Conservation (phyloP, 1,139 yeast species). For the Kurtzmaniella quercitrusa region DNA sequence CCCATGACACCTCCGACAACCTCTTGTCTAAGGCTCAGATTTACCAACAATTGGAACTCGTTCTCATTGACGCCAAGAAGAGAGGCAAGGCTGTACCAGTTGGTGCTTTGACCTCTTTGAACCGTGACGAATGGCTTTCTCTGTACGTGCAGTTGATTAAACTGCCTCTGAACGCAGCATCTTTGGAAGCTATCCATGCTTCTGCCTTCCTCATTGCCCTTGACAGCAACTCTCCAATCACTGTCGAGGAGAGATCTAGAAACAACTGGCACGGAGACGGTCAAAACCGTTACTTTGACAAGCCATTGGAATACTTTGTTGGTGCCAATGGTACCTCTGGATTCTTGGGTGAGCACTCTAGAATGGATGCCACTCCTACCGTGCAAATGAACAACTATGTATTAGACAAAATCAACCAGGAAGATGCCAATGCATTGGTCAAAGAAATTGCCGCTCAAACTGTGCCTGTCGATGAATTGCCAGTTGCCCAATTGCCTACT, state of each 20-base stretch:
- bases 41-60: slow-evolving; percentile 58
- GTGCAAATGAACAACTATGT: slow-evolving; percentile 81
- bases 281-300: slow-evolving; percentile 84
- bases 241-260: slow-evolving; percentile 81
- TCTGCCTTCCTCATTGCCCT: slow-evolving; percentile 79
- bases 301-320: slow-evolving; percentile 83
- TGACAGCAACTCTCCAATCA: slow-evolving; percentile 69
- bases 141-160: slow-evolving; percentile 56
- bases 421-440: slow-evolving; percentile 30
- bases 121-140: slow-evolving; percentile 78
- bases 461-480: slow-evolving; percentile 15
- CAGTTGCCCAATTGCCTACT: slow-evolving; percentile 19
- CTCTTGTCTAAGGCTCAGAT: slow-evolving; percentile 59
- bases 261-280: slow-evolving; percentile 96
- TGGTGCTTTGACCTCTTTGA: slow-evolving; percentile 78
- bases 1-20: slow-evolving; percentile 52
- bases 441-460: slow-evolving; percentile 23
- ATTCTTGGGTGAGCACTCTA: slow-evolving; percentile 93
- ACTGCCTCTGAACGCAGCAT: slow-evolving; percentile 52
- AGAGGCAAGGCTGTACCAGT: slow-evolving; percentile 48
- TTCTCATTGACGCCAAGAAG: slow-evolving; percentile 45
- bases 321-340: slow-evolving; percentile 86
- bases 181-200: slow-evolving; percentile 67
- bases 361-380: slow-evolving; percentile 98
- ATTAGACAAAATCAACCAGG: slow-evolving; percentile 51